phyloP scores from a whole-genome alignment of 306 rosid genomes.

The Pyrus bretschneideri region DNA sequence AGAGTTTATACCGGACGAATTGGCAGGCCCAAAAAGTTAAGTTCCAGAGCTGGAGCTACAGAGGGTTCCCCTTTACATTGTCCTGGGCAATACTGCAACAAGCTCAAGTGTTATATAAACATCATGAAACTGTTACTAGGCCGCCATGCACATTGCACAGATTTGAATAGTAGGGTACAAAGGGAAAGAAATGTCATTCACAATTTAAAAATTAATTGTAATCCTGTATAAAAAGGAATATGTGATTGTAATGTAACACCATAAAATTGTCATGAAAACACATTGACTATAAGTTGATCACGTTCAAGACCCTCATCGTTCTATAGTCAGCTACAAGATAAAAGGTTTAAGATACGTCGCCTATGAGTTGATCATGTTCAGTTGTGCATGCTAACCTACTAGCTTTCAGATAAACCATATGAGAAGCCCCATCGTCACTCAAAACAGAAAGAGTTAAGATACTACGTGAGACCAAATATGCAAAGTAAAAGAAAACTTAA shows the following conservation, averaged over 20 bases:
- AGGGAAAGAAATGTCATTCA: slow-evolving; percentile 6
- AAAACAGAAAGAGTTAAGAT: not conserved
- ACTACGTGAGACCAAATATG: not conserved
- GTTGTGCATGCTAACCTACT: not conserved
- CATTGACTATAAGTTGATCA: too few species aligned
- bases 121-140: slow-evolving; percentile 17
- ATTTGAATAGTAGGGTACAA: not conserved
- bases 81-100: slow-evolving; percentile 68
- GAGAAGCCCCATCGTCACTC: not conserved
- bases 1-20: slow-evolving; percentile 61
- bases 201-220: slow-evolving; percentile 2
- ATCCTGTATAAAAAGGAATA: not conserved
- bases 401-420: not conserved
- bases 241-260: not conserved
- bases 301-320: not conserved
- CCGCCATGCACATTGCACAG: slow-evolving; percentile 1
- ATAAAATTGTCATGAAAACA: not conserved
- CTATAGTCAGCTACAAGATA: not conserved
- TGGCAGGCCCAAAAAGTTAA: slow-evolving; percentile 83
- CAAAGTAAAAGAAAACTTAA: not conserved
- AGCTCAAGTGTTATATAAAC: slow-evolving; percentile 15
- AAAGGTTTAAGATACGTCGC: not conserved
- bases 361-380: not conserved
- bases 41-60: slow-evolving; percentile 34
- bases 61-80: slow-evolving; percentile 49